Percentiles rank a stretch among this genome's conserved stretches.
phyloP scores from a whole-genome alignment of 139 green algal genomes.

The Chlorella sp. region DNA sequence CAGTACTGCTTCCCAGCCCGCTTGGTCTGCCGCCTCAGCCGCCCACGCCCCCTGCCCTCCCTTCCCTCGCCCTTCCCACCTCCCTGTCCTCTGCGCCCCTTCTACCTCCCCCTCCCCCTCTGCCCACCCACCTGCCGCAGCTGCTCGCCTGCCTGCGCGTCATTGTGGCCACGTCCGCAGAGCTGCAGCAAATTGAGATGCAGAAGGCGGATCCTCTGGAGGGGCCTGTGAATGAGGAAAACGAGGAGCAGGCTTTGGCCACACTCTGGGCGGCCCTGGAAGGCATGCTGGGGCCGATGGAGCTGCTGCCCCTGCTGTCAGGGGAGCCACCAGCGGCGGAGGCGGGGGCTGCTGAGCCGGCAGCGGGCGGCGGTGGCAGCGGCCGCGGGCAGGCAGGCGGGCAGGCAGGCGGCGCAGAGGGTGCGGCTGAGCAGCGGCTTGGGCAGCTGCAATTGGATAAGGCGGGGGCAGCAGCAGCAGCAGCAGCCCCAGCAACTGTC shows the following conservation, averaged over 20 bases:
- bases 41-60: too few relatives aligned
- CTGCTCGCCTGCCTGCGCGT: slow-evolving; percentile 47
- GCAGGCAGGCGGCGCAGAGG: not conserved
- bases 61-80: not conserved
- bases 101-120: not conserved
- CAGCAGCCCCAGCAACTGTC: not conserved
- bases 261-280: slow-evolving; percentile 36
- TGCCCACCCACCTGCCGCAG: too few relatives aligned
- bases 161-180: slow-evolving; percentile 25
- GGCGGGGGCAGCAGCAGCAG: not conserved
- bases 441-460: not conserved
- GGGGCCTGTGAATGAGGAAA: slow-evolving; percentile 15
- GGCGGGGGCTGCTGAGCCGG: not conserved
- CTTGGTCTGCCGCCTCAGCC: not conserved
- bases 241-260: slow-evolving; percentile 41
- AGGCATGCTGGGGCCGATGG: slow-evolving; percentile 29
- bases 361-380: not conserved
- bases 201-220: not conserved
- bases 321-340: not conserved
- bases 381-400: not conserved
- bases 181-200: slow-evolving; percentile 29
- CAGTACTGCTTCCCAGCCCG: not conserved
- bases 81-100: not conserved
- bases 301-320: slow-evolving; percentile 14
- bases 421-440: not conserved